Conservation (phyloP, 306 rosid species). For the Hippophae tibetana region DNA sequence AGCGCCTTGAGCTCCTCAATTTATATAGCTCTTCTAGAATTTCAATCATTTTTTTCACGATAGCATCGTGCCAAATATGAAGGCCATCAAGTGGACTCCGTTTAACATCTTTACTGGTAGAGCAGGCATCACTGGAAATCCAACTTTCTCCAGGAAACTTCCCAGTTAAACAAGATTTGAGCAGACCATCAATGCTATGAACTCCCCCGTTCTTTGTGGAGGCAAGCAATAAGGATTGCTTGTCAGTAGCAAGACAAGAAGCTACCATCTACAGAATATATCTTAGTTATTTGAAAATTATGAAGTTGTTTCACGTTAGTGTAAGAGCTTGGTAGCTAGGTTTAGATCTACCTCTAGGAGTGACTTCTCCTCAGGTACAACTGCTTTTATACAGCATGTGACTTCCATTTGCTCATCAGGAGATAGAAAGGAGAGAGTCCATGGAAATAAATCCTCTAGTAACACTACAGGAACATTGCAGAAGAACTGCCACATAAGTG, state of each 20-base stretch:
- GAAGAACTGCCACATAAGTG: conserved; percentile 81
- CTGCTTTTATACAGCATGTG: conserved; percentile 39
- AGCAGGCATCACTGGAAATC: conserved; percentile 16
- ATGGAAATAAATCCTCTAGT: conserved; percentile 52
- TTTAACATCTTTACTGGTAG: conserved; percentile 32
- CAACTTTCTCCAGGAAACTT: conserved; percentile 28
- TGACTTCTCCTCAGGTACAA: conserved; percentile 56
- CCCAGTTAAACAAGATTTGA: conserved; percentile 28
- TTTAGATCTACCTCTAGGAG: conserved; percentile 59
- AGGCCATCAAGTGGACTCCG: conserved; percentile 54
- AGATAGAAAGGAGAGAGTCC: conserved; percentile 63
- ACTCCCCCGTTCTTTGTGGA: conserved; percentile 24
- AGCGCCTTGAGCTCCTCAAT: conserved; percentile 31
- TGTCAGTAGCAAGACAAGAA: conserved; percentile 52
- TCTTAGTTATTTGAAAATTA: conserved; percentile 21
- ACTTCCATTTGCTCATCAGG: conserved; percentile 49
- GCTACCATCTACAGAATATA: conserved; percentile 53
- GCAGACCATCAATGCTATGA: conserved; percentile 28
- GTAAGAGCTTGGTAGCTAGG: conserved; percentile 10
- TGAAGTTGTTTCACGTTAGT: conserved; percentile 9
- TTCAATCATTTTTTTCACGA: conserved; percentile 53
- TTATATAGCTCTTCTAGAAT: conserved; percentile 48
- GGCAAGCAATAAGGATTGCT: conserved; percentile 16
- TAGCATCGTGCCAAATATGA: conserved; percentile 66
- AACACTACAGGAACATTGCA: conserved; percentile 73